phyloP scores from a whole-genome alignment of 208 protist species.

The Strigomonas galati region DNA sequence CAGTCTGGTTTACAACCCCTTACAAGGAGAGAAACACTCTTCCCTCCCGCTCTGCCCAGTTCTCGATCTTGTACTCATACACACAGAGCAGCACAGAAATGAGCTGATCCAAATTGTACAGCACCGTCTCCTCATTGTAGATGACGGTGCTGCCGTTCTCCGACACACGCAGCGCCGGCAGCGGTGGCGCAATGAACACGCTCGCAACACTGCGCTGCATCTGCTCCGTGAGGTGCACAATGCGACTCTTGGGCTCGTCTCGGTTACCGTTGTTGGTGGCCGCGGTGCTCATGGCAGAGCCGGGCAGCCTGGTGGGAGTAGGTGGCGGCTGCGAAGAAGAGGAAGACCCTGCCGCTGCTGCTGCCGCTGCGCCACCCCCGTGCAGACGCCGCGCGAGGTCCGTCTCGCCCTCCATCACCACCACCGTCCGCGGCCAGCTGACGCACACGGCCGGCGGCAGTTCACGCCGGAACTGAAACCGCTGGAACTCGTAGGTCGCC shows the following conservation, averaged over 20 bases:
- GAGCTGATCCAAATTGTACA: constrained; percentile 55
- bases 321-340: too few relatives aligned
- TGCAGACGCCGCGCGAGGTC: not conserved
- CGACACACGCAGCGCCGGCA: constrained; percentile 35
- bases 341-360: not conserved
- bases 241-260: too few relatives aligned
- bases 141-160: constrained; percentile 19
- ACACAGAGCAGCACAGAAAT: constrained; percentile 49
- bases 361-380: not conserved
- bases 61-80: constrained; percentile 65
- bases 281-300: too few relatives aligned
- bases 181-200: constrained; percentile 35
- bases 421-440: constrained; percentile 35
- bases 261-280: too few relatives aligned
- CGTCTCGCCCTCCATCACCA: not conserved
- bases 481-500: constrained; percentile 59
- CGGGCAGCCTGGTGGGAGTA: too few relatives aligned
- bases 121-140: constrained; percentile 24
- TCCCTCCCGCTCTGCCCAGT: constrained; percentile 55
- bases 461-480: constrained; percentile 40
- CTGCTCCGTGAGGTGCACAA: not conserved
- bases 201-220: constrained; percentile 2
- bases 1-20: too few relatives aligned
- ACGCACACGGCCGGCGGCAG: constrained; percentile 65
- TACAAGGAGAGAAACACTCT: constrained; percentile 47